Conservation (phyloP, 1,139 yeast species). For the Wickerhamiella infanticola region DNA sequence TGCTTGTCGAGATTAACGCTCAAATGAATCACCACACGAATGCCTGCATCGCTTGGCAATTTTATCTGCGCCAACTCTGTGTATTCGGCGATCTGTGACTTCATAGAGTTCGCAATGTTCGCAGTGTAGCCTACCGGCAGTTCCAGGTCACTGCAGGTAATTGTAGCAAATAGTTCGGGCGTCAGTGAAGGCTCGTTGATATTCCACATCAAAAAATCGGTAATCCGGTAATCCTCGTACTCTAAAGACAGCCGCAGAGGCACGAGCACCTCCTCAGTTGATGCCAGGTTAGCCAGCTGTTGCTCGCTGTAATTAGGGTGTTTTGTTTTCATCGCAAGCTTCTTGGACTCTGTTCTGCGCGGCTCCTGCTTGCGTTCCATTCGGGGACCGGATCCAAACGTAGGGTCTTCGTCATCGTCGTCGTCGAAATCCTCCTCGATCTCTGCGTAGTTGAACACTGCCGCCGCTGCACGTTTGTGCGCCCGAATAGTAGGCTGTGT, state of each 20-base stretch:
- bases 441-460: slow-evolving; percentile 74
- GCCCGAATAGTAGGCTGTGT: slow-evolving; percentile 61
- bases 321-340: slow-evolving; percentile 19
- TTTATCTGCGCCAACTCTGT: slow-evolving; percentile 48
- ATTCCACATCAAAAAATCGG: slow-evolving; percentile 86
- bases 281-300: slow-evolving; percentile 24
- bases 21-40: slow-evolving; percentile 65
- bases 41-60: slow-evolving; percentile 44
- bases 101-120: slow-evolving; percentile 55
- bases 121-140: slow-evolving; percentile 47
- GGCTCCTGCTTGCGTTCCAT: slow-evolving; percentile 8
- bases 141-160: slow-evolving; percentile 71
- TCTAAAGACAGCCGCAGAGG: slow-evolving; percentile 73
- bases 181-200: slow-evolving; percentile 56
- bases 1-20: slow-evolving; percentile 74
- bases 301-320: slow-evolving; percentile 23
- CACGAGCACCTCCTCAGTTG: slow-evolving; percentile 34
- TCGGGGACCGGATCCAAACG: slow-evolving; percentile 10
- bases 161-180: slow-evolving; percentile 70
- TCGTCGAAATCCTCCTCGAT: slow-evolving; percentile 63
- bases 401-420: slow-evolving; percentile 32
- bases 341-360: slow-evolving; percentile 17
- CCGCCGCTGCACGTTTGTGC: slow-evolving; percentile 52
- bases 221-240: slow-evolving; percentile 43
- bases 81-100: slow-evolving; percentile 67